Evolutionary conservation across 106 monocot species (phyloP), one percentile per base, ranked within the genome.

Genomic region (Iris macrosiphon): DNA sequence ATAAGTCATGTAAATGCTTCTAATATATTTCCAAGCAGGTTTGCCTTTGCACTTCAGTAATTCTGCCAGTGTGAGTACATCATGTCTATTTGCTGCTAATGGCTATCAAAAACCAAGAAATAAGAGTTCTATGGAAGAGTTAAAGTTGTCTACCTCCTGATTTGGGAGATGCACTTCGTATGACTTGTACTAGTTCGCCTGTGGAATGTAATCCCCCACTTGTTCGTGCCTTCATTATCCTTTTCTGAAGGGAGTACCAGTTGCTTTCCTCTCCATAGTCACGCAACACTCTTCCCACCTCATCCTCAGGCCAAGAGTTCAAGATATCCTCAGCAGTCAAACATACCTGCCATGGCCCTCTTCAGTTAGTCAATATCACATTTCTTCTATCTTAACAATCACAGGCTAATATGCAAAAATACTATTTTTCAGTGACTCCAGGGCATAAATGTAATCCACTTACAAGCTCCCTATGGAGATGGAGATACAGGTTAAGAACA

Each of bases 221-320:
- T 21, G 20, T 35, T 29, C 98, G 83, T 48, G 87, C 80, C 41
- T 61, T 64, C 21, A 87, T 47, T 43, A 98, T 98, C 62, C 77
- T 81, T 57, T 66, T 80, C 63, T 67, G 77, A 59, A 98, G 91
- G 24, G 52, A 59, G 20, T 55, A 49, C 83, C 98, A 91, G 52
- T 91, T 98, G 73, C 87, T 91, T 79, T 98, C 98, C 68, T 98
- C 91, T 12, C 83, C 91, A 76, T 84, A 98, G 28, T 98, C 87
- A 40, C 83, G 76, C 52, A 98, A 55, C 52, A 98, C 71, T 50
- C 77, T 64, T 19, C 91, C 87, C 22, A 98, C 65, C 62, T 98
- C 98, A 58, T 55, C 60, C 58, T 91, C 87, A 34, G 98, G 91
- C 98, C 98, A 98, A 39, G 66, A 69, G 68, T 98, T 98, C 52